phyloP scores from a whole-genome alignment of 352 stramenopile genomes.

The Pythium coloratum region DNA sequence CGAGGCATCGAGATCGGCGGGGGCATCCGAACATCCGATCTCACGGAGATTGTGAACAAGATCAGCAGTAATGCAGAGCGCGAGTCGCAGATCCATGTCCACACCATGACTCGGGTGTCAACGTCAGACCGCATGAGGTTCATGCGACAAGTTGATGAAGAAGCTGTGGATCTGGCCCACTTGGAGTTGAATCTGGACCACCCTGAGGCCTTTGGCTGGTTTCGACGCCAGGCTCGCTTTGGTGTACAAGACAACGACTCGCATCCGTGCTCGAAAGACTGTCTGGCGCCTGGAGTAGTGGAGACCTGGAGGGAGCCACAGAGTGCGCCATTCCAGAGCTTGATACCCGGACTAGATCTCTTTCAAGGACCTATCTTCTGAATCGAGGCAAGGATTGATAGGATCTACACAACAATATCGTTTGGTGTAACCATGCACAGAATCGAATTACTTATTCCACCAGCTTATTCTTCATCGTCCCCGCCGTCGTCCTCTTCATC shows the following conservation, averaged over 20 bases:
- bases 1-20: background rate
- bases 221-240: background rate
- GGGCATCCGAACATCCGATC: background rate
- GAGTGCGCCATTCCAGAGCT: background rate
- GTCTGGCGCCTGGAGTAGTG: background rate
- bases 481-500: background rate
- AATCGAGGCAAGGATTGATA: no score
- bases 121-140: background rate
- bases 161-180: background rate
- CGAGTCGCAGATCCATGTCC: conserved; percentile 1
- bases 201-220: background rate
- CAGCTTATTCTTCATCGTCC: background rate
- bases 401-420: no score
- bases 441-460: background rate
- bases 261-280: background rate
- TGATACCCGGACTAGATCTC: no score
- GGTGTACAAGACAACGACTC: background rate
- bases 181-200: background rate
- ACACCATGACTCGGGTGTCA: background rate
- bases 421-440: background rate
- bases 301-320: background rate
- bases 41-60: background rate
- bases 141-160: background rate
- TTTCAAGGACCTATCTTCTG: no score
- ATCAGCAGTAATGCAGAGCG: background rate